Percentiles rank a stretch among this genome's conserved stretches.
phyloP scores from a whole-genome alignment of 169 alveolate species.

The Plasmodium chabaudi region DNA sequence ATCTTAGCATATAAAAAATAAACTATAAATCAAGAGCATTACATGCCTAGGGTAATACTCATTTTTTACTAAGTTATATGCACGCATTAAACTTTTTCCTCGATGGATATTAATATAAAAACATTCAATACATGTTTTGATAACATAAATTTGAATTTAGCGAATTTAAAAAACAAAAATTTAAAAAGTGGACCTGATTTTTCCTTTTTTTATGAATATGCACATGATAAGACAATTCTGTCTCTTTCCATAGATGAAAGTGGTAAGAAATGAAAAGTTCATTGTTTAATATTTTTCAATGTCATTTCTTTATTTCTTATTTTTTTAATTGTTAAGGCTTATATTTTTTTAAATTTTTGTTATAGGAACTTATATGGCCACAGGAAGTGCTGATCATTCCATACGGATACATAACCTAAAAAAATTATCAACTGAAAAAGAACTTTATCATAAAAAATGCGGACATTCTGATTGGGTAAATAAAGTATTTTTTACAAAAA shows the following conservation, averaged over 20 bases:
- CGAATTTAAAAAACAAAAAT: slow-evolving; percentile 52
- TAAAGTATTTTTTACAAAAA: slow-evolving; percentile 71
- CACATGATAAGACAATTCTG: slow-evolving; percentile 67
- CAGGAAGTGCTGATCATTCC: slow-evolving; percentile 75
- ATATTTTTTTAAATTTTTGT: background rate
- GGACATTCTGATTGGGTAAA: slow-evolving; percentile 76
- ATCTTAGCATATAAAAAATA: too few species aligned
- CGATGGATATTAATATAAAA: slow-evolving; percentile 14
- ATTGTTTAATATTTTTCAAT: background rate
- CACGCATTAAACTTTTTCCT: too few species aligned
- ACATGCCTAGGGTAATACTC: too few species aligned
- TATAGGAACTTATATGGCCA: slow-evolving; percentile 74
- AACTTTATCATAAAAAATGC: slow-evolving; percentile 74
- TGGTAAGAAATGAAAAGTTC: slow-evolving; percentile 11
- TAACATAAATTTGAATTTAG: slow-evolving; percentile 39
- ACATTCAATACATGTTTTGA: slow-evolving; percentile 75
- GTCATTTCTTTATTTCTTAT: background rate
- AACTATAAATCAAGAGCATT: too few species aligned
- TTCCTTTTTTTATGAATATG: slow-evolving; percentile 71
- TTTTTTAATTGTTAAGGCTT: background rate
- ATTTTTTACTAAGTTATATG: too few species aligned
- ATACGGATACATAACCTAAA: slow-evolving; percentile 67
- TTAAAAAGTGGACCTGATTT: slow-evolving; percentile 64
- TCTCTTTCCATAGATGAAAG: slow-evolving; percentile 74
- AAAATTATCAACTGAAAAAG: slow-evolving; percentile 46